Base-by-base conservation (phyloP, 1,284 basidiomycete genomes). In the Irpex sp. region DNA sequence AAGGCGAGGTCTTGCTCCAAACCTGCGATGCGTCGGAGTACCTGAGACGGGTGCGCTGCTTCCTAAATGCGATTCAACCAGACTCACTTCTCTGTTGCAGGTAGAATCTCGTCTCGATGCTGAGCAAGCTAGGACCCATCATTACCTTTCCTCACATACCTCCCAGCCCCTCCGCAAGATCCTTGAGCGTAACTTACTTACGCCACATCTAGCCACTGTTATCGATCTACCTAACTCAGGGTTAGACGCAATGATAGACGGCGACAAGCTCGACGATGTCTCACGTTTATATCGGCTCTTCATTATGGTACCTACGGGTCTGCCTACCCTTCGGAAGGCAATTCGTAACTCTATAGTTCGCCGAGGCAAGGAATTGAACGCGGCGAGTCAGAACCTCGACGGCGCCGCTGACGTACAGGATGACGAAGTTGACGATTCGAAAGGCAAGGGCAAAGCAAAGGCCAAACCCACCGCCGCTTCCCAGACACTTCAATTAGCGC, bases 211-310 rank as follows among this genome's bases (percentile, higher is more conserved):
- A 6, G 73, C 81, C 17, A 81, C 84, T 4, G 84, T 98, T 62
- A 85, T 98, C 66, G 81, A 82, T 51, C 94, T 94, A 85, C 84
- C 88, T 0, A 88, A 90, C 63, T 94, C 95, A 2, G 97, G 97
- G 2, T 78, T 99, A 52, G 89, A 95, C 66, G 79, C 81, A 9
- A 94, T 99, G 93, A 84, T 99, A 58, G 94, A 98, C 72, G 77
- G 85, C 17, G 87, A 94, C 72, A 91, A 90, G 70, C 77, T 85
- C 15, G 85, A 88, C 5, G 94, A 97, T 71, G 82, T 99, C 19
- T 82, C 83, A 15, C 86, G 95, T 8, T 76, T 99, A 62, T 97
- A 94, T 76, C 83, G 85, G 2, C 81, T 99, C 6, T 97, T 91
- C 74, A 77, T 75, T 2, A 83, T 83, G 70, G 93, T 98, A 9